Evolutionary conservation across 768 basidiomycete species (phyloP), one percentile per base, ranked within the genome.

Genomic region (Leccinum fibrillosum): DNA sequence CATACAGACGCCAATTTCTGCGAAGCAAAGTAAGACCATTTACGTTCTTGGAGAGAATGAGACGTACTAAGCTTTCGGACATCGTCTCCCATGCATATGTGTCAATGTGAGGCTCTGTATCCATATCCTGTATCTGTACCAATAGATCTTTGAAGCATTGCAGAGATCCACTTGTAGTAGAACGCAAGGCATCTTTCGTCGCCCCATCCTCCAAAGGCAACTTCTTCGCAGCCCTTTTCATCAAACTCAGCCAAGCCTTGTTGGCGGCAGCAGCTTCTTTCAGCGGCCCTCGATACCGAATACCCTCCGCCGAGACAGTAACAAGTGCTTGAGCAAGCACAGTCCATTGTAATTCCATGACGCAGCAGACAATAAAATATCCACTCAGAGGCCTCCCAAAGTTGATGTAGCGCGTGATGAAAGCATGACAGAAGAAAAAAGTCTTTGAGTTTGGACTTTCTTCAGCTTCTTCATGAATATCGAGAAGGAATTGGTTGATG

Each of bases 41-140:
- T 37, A 55, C 42, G 39, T n/a, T 12, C 32, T 49, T 21, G 4
- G 19, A 23, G 23, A 11, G 54, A 55, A 25, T 52, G 21, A 47
- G 42, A 72, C 83, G 50, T 64, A 92, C 92, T 80, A 94, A 72
- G 63, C 89, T 89, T 69, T 94, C 92, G 10, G 92, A 90, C 86
- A 94, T 87, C 0, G 92, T 94, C 68, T 94, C 92, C 87, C 88
- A 94, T 53, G 90, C 86, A 72, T 93, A 94, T n/a, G 89, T 90
- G 69, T 94, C 92, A 34, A 87, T 65, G 0, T 88, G 81, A 12
- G 90, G 92, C 58, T 91, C 88, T 4, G 78, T 76, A 13, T 92
- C 90, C 84, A 94, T 86, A 60, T 88, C 89, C 67, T 91, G 84
- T 52, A 94, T 87, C 69, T 93, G 92, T 5, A 80, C 74, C 35